Percentiles rank a stretch among this genome's conserved stretches.
Evolutionary conservation across 208 protist genomes (phyloP).

Genomic region (Wallacemonas sp.): DNA sequence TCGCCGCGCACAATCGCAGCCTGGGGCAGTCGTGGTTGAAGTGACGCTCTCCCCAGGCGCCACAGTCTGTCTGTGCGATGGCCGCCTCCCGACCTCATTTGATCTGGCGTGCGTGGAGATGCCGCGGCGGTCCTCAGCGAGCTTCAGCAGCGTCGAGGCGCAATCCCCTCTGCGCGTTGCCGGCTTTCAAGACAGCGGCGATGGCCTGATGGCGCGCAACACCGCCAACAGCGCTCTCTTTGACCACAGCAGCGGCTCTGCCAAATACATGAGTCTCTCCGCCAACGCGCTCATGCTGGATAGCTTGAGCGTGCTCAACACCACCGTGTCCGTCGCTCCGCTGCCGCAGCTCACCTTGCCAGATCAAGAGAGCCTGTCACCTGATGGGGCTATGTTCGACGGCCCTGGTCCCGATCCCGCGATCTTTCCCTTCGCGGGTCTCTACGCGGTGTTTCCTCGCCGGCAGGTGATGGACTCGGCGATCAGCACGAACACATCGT

Average conservation of each 20-base stretch:
- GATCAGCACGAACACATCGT: too few species aligned
- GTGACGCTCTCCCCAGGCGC: neutral
- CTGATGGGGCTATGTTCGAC: neutral
- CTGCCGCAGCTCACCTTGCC: neutral
- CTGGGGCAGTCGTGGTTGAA: neutral
- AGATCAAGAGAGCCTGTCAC: neutral
- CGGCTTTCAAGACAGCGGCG: too few species aligned
- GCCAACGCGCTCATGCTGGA: neutral
- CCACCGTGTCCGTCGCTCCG: neutral
- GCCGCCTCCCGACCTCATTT: neutral
- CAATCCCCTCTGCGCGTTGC: too few species aligned
- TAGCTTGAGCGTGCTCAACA: neutral
- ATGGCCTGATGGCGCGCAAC: too few species aligned
- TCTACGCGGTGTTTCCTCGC: conserved; percentile 11
- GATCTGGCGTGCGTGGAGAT: conserved; percentile 6
- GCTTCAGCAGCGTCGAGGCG: too few species aligned
- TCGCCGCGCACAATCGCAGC: neutral
- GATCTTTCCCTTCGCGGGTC: conserved; percentile 6
- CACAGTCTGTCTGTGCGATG: neutral
- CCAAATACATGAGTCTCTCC: neutral
- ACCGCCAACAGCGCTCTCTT: too few species aligned
- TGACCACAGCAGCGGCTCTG: too few species aligned
- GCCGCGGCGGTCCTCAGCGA: too few species aligned
- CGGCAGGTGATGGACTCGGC: neutral
- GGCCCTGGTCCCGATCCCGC: neutral